Evolutionary conservation across 1,139 yeast species (phyloP).

Genomic region (Suhomyces atakaporum): DNA sequence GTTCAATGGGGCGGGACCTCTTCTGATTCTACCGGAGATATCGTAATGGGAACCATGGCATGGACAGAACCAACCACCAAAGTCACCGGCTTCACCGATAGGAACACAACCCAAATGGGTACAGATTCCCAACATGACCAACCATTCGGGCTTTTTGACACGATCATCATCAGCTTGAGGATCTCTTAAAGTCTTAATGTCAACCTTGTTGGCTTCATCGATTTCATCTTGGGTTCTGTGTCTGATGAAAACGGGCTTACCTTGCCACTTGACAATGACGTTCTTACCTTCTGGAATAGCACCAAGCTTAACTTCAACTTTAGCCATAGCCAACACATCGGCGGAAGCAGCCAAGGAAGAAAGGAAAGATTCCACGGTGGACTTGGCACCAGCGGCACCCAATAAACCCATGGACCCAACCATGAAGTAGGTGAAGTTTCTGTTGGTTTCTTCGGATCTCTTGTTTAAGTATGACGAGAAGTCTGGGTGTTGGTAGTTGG

Average conservation of each 20-base stretch:
- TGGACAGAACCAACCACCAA: slow-evolving; percentile 99
- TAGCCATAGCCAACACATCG: slow-evolving; percentile 98
- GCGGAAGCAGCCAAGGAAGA: slow-evolving; percentile 97
- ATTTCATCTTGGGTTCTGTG: slow-evolving; percentile 96
- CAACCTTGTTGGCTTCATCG: slow-evolving; percentile 87
- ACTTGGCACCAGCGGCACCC: slow-evolving; percentile 95
- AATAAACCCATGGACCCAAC: slow-evolving; percentile 95
- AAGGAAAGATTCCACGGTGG: slow-evolving; percentile 94
- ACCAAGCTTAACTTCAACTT: slow-evolving; percentile 93
- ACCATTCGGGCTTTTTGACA: slow-evolving; percentile 97
- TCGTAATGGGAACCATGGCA: slow-evolving; percentile 99
- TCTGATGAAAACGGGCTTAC: slow-evolving; percentile 99
- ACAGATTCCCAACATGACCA: slow-evolving; percentile 98
- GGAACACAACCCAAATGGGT: slow-evolving; percentile 99
- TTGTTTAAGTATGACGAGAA: slow-evolving; percentile 80
- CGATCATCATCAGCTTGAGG: slow-evolving; percentile 93
- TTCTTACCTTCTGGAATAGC: slow-evolving; percentile 98
- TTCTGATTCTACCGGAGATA: slow-evolving; percentile 99
- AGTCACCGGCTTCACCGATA: slow-evolving; percentile 99
- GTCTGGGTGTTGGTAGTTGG: slow-evolving; percentile 93
- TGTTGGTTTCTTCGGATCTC: slow-evolving; percentile 67
- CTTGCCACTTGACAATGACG: slow-evolving; percentile 99
- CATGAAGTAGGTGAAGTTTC: slow-evolving; percentile 95
- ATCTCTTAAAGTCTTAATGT: slow-evolving; percentile 78
- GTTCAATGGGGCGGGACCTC: slow-evolving; percentile 99